phyloP scores from a whole-genome alignment of 192 early-diverging fungal genomes.

The Podila verticillata region DNA sequence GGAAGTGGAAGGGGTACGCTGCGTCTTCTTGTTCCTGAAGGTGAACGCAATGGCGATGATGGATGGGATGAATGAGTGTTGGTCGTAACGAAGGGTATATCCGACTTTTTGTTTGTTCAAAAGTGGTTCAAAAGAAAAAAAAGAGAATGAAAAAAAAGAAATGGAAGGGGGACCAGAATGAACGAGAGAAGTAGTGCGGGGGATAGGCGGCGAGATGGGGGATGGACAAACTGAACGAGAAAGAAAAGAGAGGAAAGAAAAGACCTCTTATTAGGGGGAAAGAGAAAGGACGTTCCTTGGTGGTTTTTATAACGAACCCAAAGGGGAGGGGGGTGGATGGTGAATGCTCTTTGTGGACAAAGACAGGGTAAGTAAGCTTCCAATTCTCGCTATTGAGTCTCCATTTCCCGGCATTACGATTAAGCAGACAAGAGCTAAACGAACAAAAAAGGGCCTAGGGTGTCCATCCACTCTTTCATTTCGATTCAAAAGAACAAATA shows the following conservation, averaged over 20 bases:
- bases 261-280: not conserved
- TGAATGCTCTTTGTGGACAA: too few species aligned
- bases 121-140: too few species aligned
- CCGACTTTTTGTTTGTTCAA: too few species aligned
- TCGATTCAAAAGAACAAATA: not conserved
- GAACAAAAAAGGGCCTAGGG: too few species aligned
- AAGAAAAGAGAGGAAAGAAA: not conserved
- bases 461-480: not conserved
- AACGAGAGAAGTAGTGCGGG: not conserved
- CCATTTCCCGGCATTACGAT: too few species aligned
- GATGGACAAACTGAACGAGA: not conserved
- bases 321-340: not conserved
- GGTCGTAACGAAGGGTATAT: not conserved
- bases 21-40: too few species aligned
- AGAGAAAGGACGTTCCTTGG: not conserved
- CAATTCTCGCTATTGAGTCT: too few species aligned
- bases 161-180: not conserved
- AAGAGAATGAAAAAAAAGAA: too few species aligned
- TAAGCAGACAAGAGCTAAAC: too few species aligned
- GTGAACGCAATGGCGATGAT: too few species aligned
- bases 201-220: not conserved
- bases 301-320: slow-evolving; percentile 5
- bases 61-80: too few species aligned
- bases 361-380: too few species aligned
- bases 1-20: not conserved